A percentile compares a stretch with the other conserved stretches of the same genome.
Evolutionary conservation across 106 monocot species (phyloP).

Genomic region (Chionographis japonica): DNA sequence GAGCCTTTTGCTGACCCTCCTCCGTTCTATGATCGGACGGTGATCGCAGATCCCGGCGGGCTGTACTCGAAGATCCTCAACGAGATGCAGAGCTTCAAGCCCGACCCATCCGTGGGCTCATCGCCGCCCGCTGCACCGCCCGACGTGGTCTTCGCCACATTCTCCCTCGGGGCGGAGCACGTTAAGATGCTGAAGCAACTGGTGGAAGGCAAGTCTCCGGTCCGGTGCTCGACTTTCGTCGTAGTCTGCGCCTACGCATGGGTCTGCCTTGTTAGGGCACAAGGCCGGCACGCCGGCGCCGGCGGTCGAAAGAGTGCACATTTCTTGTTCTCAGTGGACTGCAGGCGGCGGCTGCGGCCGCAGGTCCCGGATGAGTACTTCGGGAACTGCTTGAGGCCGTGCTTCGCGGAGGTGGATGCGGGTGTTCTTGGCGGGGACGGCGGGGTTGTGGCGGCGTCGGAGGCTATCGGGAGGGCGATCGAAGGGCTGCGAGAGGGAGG

Average conservation of each 20-base stretch:
- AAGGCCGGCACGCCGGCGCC: neutral
- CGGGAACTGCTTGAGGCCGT: conserved; percentile 20
- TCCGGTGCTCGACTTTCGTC: conserved; percentile 21
- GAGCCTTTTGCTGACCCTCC: neutral
- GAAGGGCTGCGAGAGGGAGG: neutral
- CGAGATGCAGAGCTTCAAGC: neutral
- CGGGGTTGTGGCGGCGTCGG: neutral
- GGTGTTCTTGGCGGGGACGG: conserved; percentile 11
- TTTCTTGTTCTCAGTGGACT: conserved; percentile 21
- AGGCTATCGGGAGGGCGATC: neutral
- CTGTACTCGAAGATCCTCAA: neutral
- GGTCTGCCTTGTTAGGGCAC: conserved; percentile 3
- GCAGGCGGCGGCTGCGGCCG: conserved; percentile 14
- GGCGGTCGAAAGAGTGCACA: neutral
- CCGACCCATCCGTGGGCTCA: neutral
- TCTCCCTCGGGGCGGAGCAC: conserved; percentile 3
- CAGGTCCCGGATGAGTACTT: conserved; percentile 18
- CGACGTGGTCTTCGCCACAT: neutral
- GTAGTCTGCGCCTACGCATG: conserved; percentile 25
- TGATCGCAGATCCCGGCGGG: conserved; percentile 1
- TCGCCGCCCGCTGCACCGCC: neutral
- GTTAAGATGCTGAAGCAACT: conserved; percentile 11
- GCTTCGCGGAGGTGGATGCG: conserved; percentile 3
- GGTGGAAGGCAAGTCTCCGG: neutral
- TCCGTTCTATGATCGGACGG: conserved; percentile 4